Evolutionary conservation across 257 asterid species (phyloP).

Genomic region (Solanum lycopersicoides): DNA sequence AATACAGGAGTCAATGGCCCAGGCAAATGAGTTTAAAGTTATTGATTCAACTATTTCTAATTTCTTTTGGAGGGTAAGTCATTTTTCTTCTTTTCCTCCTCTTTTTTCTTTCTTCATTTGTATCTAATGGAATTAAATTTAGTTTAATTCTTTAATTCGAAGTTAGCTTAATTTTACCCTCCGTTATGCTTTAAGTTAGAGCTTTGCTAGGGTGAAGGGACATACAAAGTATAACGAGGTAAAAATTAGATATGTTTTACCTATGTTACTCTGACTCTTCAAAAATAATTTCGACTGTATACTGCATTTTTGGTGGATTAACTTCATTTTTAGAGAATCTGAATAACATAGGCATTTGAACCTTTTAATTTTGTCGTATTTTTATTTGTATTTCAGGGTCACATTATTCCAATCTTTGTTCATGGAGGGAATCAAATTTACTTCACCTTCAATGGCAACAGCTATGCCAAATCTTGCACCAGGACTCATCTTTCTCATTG

Average conservation of each 20-base stretch:
- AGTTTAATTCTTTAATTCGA: neutral
- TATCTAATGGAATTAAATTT: neutral
- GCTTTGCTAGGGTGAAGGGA: neutral
- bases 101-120: neutral
- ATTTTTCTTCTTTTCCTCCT: neutral
- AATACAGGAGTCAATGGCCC: slow-evolving; percentile 81
- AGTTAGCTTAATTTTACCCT: neutral
- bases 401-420: slow-evolving; percentile 69
- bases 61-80: slow-evolving; percentile 80
- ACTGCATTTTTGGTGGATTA: neutral
- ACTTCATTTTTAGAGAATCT: neutral
- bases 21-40: slow-evolving; percentile 37
- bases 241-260: neutral
- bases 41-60: slow-evolving; percentile 38
- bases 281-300: neutral
- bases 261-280: neutral
- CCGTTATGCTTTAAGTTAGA: neutral
- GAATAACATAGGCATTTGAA: neutral
- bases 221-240: neutral
- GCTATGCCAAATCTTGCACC: slow-evolving; percentile 98
- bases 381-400: slow-evolving; percentile 29
- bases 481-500: slow-evolving; percentile 71
- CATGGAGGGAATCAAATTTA: slow-evolving; percentile 64
- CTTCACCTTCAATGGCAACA: slow-evolving; percentile 87
- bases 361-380: neutral